Percentiles rank a stretch among this genome's conserved stretches.
Evolutionary conservation across 2,329 filamentous ascomycete species (phyloP).

Genomic region (Aspergillus bombycis): DNA sequence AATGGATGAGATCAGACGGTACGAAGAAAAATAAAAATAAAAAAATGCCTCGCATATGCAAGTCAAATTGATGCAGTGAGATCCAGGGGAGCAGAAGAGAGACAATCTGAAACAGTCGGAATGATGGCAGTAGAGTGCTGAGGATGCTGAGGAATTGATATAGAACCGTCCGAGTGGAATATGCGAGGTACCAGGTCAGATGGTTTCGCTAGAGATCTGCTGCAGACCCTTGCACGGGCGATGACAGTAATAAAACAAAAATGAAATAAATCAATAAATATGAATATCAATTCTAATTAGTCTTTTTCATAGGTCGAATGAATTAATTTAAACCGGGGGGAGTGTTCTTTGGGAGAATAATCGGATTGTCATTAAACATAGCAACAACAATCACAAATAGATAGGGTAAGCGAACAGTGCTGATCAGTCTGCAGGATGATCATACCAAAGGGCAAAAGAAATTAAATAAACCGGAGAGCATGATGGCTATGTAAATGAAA

Average conservation of each 20-base stretch:
- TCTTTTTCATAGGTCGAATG: background rate
- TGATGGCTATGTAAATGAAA: slow-evolving; percentile 9
- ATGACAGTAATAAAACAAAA: background rate
- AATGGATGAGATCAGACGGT: slow-evolving; percentile 20
- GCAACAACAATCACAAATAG: slow-evolving; percentile 1
- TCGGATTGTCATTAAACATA: slow-evolving; percentile 8
- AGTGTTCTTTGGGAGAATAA: background rate
- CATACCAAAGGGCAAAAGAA: slow-evolving; percentile 4
- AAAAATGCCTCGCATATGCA: slow-evolving; percentile 21
- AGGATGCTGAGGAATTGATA: slow-evolving; percentile 12
- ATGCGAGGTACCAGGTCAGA: slow-evolving; percentile 10
- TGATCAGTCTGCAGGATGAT: slow-evolving; percentile 14
- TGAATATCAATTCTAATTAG: slow-evolving; percentile 1
- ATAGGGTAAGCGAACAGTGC: slow-evolving; percentile 12
- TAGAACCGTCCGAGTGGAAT: slow-evolving; percentile 17
- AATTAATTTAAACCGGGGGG: background rate
- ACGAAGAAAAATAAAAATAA: slow-evolving; percentile 12
- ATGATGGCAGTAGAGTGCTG: slow-evolving; percentile 18
- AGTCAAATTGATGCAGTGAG: slow-evolving; percentile 16
- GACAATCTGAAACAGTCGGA: slow-evolving; percentile 19
- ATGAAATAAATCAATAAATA: slow-evolving; percentile 1
- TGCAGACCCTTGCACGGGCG: slow-evolving; percentile 7
- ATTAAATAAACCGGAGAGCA: background rate
- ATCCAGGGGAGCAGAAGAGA: slow-evolving; percentile 13
- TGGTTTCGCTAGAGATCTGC: slow-evolving; percentile 6